Base-by-base conservation (phyloP, 73 alveolate species). In the Uronychia binucleata region DNA sequence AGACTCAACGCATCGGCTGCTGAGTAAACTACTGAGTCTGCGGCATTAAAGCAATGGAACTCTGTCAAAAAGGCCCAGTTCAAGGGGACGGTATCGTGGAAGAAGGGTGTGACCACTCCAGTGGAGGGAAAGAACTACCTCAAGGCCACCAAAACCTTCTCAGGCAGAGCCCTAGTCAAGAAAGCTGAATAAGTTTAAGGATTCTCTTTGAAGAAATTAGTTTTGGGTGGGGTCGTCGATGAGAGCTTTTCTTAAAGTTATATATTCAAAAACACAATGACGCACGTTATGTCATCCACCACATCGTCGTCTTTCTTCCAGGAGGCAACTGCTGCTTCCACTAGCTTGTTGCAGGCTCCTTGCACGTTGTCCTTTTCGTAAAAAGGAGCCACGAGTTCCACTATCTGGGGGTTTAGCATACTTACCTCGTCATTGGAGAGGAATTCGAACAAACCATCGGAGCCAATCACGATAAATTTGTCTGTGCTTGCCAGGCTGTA, bases 201-300 rank as follows among this genome's bases (percentile, higher is more conserved):
- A n/a, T n/a, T n/a, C n/a, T n/a, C n/a, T n/a, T n/a, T n/a, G n/a
- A n/a, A n/a, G n/a, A n/a, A n/a, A n/a, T n/a, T n/a, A n/a, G n/a
- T n/a, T n/a, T n/a, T n/a, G n/a, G n/a, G n/a, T n/a, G n/a, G n/a
- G n/a, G n/a, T n/a, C n/a, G n/a, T n/a, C n/a, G n/a, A n/a, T n/a
- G n/a, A n/a, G n/a, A n/a, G n/a, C n/a, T n/a, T n/a, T n/a, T n/a
- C n/a, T n/a, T n/a, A n/a, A n/a, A 25, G 28, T 30, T 79, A 19
- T 13, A 79, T 33, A 28, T 79, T 79, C 0, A 79, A 28, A 82
- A 84, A 93, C 11, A 90, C 86, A 30, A 93, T 80, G 67, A 93
- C 79, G 29, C 94, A 90, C 14, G 99, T 94, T 31, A 97, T 97
- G 77, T 97, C 99, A 92, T 97, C 99, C 58, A 97, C 86, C 14